Base-by-base conservation (phyloP, 768 basidiomycete genomes). In the Lepiota brunneoincarnata region DNA sequence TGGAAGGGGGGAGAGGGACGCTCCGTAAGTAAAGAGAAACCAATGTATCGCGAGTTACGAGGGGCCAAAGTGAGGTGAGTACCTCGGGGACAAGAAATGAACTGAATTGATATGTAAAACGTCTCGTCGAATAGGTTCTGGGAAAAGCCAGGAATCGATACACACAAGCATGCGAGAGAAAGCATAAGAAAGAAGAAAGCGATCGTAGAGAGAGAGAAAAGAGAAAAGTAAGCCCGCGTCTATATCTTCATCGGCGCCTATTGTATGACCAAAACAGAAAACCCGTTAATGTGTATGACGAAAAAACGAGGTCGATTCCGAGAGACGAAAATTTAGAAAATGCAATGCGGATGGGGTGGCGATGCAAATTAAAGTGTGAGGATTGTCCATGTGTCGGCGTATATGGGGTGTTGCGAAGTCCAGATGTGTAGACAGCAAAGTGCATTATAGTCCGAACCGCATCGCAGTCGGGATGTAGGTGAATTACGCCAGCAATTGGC, bases 41-140 rank as follows among this genome's bases (percentile, higher is more conserved):
- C 44, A 45, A 28, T 31, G 44, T 45, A 45, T 45, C 26, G 28
- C 44, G 21, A 31, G 26, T 18, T 9, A 4, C 21, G 31, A 26
- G 44, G 6, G 23, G 18, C 6, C 2, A 15, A n/a, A 31, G n/a
- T 7, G n/a, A n/a, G 28, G 11, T 4, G 20, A 46, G 6, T n/a
- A n/a, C n/a, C n/a, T n/a, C n/a, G 12, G 23, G 18, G 23, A 43
- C 14, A 17, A 46, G 15, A 10, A 18, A 6, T 46, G 14, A 34
- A 31, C 28, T 46, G 10, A 18, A 34, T 28, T 51, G 18, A 39
- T 6, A 51, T 41, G 31, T 31, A 45, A 48, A 43, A 37, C 17
- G 55, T 51, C 55, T 56, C 55, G 44, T 56, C 55, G 43, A 56
- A 56, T 49, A 56, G 51, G 55, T 51, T 42, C 42, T 44, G 49